Evolutionary conservation across 805 yeast species (phyloP).

Genomic region (Wickerhamomyces ciferrii): DNA sequence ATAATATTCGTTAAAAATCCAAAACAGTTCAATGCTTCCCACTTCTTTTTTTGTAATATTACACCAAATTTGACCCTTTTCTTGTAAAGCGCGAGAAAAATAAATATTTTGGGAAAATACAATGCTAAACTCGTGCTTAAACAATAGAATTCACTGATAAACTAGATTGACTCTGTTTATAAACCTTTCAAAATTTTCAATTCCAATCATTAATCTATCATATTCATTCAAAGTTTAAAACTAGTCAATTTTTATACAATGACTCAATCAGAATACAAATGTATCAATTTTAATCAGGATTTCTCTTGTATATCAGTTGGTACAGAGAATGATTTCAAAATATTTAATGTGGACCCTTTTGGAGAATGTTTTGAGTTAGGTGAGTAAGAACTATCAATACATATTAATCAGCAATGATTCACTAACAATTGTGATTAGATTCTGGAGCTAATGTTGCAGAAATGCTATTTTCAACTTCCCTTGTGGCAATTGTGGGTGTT

Average conservation of each 20-base stretch:
- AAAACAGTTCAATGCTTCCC: too few relatives aligned
- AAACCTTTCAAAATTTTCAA: too few relatives aligned
- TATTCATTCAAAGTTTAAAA: too few relatives aligned
- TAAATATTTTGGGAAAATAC: too few relatives aligned
- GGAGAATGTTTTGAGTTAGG: conserved; percentile 58
- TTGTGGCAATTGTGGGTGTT: conserved; percentile 77
- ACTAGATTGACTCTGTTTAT: too few relatives aligned
- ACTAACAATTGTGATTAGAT: conserved; percentile 3
- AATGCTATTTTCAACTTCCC: conserved; percentile 86
- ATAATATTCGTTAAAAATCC: too few relatives aligned
- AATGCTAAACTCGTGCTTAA: too few relatives aligned
- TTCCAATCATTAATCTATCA: too few relatives aligned
- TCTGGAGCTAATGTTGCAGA: conserved; percentile 58
- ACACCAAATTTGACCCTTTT: too few relatives aligned
- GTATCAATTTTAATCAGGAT: conserved; percentile 84
- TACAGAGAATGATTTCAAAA: conserved; percentile 55
- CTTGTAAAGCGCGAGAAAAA: too few relatives aligned
- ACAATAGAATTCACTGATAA: not conserved
- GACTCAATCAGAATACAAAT: not conserved
- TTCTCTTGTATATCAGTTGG: conserved; percentile 75
- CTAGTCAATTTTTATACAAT: not conserved
- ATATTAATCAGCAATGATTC: not conserved
- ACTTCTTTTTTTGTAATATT: too few relatives aligned
- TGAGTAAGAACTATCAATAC: conserved; percentile 7
- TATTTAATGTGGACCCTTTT: conserved; percentile 86